Evolutionary conservation across 345 rosid genomes (phyloP), one percentile per base, ranked within the genome.

Genomic region (Luvunga scandens): DNA sequence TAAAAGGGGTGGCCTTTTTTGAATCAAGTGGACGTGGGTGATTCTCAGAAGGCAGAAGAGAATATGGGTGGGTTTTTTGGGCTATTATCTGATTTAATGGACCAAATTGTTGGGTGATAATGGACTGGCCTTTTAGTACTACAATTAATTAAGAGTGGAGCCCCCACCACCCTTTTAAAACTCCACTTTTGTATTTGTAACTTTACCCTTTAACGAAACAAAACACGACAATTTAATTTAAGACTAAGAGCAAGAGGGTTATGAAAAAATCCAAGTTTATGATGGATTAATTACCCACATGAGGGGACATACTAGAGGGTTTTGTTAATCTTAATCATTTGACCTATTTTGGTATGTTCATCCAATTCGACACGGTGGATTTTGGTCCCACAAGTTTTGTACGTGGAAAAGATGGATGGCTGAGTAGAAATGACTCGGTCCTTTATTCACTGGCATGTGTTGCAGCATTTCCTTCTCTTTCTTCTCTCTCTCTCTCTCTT

Each of bases 1-100:
- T 12, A 45, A 45, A 45, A 45, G 50, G 13, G 50, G 50, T 0
- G 4, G 24, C 48, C 24, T 21, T 36, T 38, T 22, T 36, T 21
- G 3, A 22, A 18, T 66, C 36, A 6, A 18, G 36, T 34, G 38
- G 21, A 38, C 39, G 24, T 68, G 55, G 50, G 10, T 42, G 56
- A 12, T 38, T 53, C 14, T 70, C 9, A 36, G 75, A 48, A 27
- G 10, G 34, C 19, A 21, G 31, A 38, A 9, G 28, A 56, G 48
- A 72, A 72, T 55, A 7, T 31, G 75, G 75, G n/a, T 24, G 38
- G 2, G 13, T 34, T 72, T 72, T 14, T 25, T 24, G 76, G 76
- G 76, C 76, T 69, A 34, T 14, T 14, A 2, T 9, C 19, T 71
- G 63, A 71, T 55, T 71, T 33, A 10, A 27, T 2, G n/a, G 55